phyloP scores from a whole-genome alignment of 192 early-diverging fungal species.

The Backusella luteola region DNA sequence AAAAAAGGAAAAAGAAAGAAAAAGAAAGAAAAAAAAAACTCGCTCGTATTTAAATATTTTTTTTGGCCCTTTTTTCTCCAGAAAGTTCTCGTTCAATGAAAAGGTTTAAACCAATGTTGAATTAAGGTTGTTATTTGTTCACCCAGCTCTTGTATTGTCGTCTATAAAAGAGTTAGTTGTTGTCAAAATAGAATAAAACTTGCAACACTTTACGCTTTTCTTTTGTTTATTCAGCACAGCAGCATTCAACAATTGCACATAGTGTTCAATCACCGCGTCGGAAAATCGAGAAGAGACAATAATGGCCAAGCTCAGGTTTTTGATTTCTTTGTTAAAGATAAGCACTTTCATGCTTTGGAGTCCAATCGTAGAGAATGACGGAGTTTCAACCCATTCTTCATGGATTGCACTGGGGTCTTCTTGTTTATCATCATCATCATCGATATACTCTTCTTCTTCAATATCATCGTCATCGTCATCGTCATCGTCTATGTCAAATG shows the following conservation, averaged over 20 bases:
- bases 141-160: background rate
- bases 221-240: background rate
- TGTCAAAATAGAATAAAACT: background rate
- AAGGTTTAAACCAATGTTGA: background rate
- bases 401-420: background rate
- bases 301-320: background rate
- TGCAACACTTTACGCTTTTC: background rate
- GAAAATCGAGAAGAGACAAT: background rate
- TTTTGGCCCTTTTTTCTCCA: background rate
- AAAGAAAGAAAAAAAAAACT: background rate
- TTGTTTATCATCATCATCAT: background rate
- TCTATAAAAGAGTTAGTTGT: background rate
- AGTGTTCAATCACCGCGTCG: background rate
- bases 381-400: background rate
- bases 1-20: background rate
- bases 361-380: background rate
- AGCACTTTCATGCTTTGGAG: background rate
- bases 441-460: background rate
- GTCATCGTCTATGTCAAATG: background rate
- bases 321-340: background rate
- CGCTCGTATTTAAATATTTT: background rate
- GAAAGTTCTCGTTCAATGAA: background rate
- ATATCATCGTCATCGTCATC: background rate
- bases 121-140: background rate
- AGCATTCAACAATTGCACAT: background rate